Evolutionary conservation across 257 asterid genomes (phyloP), one percentile per base, ranked within the genome.

Genomic region (Catharanthus roseus): DNA sequence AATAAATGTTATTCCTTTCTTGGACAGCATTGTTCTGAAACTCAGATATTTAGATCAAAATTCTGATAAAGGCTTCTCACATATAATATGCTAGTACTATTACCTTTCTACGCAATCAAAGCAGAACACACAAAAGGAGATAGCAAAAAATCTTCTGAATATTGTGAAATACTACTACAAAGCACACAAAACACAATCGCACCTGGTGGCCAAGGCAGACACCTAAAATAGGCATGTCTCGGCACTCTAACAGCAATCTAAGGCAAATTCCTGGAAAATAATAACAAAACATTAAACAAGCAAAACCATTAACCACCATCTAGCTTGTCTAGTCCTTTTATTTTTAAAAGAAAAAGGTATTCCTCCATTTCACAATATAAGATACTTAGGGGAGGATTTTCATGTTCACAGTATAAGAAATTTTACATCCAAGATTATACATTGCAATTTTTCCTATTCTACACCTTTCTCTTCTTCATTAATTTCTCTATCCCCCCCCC

Each of bases 141-240:
- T 23, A 36, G 34, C 38, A 26, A 10, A 5, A 23, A 47, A 67
- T n/a, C 26, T 29, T 29, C 28, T 16, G 16, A 28, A 28, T n/a
- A n/a, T n/a, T 33, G 47, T 29, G 16, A 29, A 31, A 12, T 3
- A 50, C 45, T 71, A 66, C 28, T 45, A 39, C 49, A 31, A 56
- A 16, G 15, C 44, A 56, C 55, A 15, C 29, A 58, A 18, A 63
- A 19, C 29, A 53, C 18, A 58, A 66, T 15, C 2, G 67, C 79
- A 95, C 99, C 97, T 95, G 99, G 85, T 95, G 99, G 49, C 99
- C 99, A 74, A 95, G 97, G 84, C 99, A 95, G 75, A 95, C 91
- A 26, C 99, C 99, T 82, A 91, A 86, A 75, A 95, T 88, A 31
- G 99, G 97, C 80, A 95, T 91, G 80, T 89, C 99, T 70, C 74